Evolutionary conservation across 345 rosid species (phyloP).

Genomic region (Rhodamnia rubescens): DNA sequence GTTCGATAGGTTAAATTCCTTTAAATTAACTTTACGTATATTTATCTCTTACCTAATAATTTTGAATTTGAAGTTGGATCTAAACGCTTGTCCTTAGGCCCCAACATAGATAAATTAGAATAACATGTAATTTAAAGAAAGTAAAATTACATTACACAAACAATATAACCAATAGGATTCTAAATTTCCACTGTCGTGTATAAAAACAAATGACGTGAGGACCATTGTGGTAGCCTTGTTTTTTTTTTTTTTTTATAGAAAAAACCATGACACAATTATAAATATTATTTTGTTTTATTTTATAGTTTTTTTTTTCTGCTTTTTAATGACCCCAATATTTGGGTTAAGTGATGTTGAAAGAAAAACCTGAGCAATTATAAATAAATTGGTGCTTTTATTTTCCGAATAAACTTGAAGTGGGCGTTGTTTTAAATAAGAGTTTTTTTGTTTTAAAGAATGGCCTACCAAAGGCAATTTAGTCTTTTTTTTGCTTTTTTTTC

Average conservation of each 20-base stretch:
- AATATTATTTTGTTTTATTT: no score
- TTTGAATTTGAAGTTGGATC: neutral
- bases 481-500: no score
- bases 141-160: neutral
- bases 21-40: neutral
- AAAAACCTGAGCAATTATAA: no score
- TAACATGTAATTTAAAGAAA: neutral
- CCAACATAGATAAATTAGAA: neutral
- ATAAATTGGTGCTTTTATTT: no score
- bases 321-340: no score
- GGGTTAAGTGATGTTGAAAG: no score
- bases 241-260: neutral
- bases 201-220: neutral
- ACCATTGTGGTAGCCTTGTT: neutral
- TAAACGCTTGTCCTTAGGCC: neutral
- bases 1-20: neutral
- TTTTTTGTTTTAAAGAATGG: no score
- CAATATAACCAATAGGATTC: neutral
- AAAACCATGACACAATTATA: no score
- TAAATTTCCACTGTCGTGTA: neutral
- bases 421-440: no score
- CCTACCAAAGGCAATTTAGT: no score
- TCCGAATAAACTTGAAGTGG: no score
- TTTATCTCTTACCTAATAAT: neutral
- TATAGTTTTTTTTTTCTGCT: no score